Evolutionary conservation across 2,329 filamentous ascomycete species (phyloP).

Genomic region (Orbilia blumenaviensis): DNA sequence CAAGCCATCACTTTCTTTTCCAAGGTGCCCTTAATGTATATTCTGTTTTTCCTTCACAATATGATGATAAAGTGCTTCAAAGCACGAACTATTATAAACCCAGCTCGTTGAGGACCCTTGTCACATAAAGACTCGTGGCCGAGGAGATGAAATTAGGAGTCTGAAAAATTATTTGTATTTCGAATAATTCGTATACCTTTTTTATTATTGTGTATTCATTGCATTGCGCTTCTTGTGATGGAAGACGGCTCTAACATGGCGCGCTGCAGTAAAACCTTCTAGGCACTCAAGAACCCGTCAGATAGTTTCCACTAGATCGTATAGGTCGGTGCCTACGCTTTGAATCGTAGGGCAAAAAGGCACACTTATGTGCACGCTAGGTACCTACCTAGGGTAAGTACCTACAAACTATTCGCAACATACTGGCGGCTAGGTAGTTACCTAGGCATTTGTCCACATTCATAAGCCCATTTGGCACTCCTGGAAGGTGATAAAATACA

Average conservation of each 20-base stretch:
- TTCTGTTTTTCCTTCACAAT: background rate
- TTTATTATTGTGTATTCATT: too few relatives aligned
- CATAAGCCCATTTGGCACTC: too few relatives aligned
- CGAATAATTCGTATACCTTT: background rate
- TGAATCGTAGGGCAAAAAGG: background rate
- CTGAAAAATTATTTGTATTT: constrained; percentile 18
- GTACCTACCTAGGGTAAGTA: too few relatives aligned
- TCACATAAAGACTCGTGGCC: constrained; percentile 47
- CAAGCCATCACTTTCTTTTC: background rate
- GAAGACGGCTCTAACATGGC: background rate
- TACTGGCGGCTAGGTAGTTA: too few relatives aligned
- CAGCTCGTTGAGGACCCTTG: constrained; percentile 54
- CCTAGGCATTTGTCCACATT: too few relatives aligned
- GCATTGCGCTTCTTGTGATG: background rate
- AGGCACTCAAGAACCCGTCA: background rate
- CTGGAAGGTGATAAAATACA: too few relatives aligned
- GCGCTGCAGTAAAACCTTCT: background rate
- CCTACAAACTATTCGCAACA: too few relatives aligned
- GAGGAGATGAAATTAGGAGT: constrained; percentile 53
- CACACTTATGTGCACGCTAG: background rate
- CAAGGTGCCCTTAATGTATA: background rate
- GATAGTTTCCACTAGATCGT: too few relatives aligned
- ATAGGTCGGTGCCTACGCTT: too few relatives aligned
- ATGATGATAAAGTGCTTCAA: constrained; percentile 54
- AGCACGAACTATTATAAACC: constrained; percentile 53